phyloP scores from a whole-genome alignment of 352 stramenopile species.

The Elongisporangium anandrum region DNA sequence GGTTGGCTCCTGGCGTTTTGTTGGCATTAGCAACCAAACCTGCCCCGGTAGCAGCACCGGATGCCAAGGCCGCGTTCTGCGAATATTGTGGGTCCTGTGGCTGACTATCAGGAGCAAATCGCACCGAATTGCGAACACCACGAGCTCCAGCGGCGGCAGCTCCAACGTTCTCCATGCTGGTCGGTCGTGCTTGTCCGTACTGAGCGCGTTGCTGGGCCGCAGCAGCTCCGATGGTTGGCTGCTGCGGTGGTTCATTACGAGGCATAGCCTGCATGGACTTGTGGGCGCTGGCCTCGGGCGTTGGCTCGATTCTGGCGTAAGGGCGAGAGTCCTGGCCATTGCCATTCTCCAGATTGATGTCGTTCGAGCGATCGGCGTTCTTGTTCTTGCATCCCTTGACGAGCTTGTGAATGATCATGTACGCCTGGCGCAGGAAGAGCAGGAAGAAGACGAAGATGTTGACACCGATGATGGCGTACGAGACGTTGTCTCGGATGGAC shows the following conservation, averaged over 20 bases:
- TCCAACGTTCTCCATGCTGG: background rate
- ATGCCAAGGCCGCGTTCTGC: background rate
- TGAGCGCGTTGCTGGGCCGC: background rate
- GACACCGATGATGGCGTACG: constrained; percentile 82
- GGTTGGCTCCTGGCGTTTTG: background rate
- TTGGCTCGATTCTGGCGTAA: constrained; percentile 17
- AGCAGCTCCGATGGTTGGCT: background rate
- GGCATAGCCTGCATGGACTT: constrained; percentile 20
- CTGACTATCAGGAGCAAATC: background rate
- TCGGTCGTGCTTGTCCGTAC: background rate
- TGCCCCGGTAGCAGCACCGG: background rate
- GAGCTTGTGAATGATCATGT: constrained; percentile 74
- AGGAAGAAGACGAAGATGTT: constrained; percentile 84
- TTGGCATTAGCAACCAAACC: background rate
- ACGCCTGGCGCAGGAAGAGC: constrained; percentile 73
- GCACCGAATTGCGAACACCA: background rate
- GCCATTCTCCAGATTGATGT: constrained; percentile 51
- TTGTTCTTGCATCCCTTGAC: constrained; percentile 44
- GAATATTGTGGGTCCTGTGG: background rate
- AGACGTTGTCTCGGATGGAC: constrained; percentile 70
- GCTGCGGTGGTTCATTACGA: background rate
- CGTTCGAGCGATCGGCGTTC: constrained; percentile 19
- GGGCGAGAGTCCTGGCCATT: constrained; percentile 19
- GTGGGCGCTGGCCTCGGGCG: constrained; percentile 11
- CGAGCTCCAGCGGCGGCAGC: background rate